These are phyloP conservation scores for Moesziomyces sp. DNA, from an alignment of 1,284 basidiomycete genomes.

Conservation along the genomic window DNA sequence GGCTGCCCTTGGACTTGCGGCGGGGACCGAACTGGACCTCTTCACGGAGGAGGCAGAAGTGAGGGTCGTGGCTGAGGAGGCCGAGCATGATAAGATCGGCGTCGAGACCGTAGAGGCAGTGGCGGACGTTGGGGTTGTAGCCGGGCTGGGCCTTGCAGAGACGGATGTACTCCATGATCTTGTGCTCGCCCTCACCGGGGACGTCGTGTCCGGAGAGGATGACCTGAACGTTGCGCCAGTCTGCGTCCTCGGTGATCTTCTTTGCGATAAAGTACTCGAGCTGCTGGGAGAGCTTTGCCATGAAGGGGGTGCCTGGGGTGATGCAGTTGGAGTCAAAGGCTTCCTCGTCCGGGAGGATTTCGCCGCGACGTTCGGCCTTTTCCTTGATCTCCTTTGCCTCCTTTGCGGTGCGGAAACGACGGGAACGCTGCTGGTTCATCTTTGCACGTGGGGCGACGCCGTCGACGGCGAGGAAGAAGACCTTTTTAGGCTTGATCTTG, in stretches of 20 bases:
- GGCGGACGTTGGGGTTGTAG: constrained; percentile 91
- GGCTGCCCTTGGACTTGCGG: constrained; percentile 74
- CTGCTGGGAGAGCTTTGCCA: constrained; percentile 88
- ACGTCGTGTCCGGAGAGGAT: constrained; percentile 97
- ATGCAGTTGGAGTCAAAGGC: constrained; percentile 99
- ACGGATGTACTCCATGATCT: constrained; percentile 99
- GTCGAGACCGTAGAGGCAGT: constrained; percentile 97
- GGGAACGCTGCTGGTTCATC: constrained; percentile 91
- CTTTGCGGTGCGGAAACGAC: constrained; percentile 93
- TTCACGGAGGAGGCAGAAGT: constrained; percentile 96
- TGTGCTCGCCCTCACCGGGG: constrained; percentile 99
- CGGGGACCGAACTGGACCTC: constrained; percentile 96
- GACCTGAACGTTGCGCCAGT: constrained; percentile 88
- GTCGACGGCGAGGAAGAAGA: constrained; percentile 92
- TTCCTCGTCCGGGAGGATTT: constrained; percentile 89
- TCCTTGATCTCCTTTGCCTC: constrained; percentile 88
- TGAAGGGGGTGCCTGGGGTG: constrained; percentile 96
- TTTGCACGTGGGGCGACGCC: constrained; percentile 98
- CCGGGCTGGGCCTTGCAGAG: constrained; percentile 91
- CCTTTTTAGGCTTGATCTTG: constrained; percentile 95
- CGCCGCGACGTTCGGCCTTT: constrained; percentile 86
- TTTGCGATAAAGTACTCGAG: constrained; percentile 86
- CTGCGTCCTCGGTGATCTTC: constrained; percentile 65
- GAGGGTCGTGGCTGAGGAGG: constrained; percentile 95
- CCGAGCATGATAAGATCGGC: constrained; percentile 99